Evolutionary conservation across 106 monocot species (phyloP).

Genomic region (Phalaenopsis aphrodite): DNA sequence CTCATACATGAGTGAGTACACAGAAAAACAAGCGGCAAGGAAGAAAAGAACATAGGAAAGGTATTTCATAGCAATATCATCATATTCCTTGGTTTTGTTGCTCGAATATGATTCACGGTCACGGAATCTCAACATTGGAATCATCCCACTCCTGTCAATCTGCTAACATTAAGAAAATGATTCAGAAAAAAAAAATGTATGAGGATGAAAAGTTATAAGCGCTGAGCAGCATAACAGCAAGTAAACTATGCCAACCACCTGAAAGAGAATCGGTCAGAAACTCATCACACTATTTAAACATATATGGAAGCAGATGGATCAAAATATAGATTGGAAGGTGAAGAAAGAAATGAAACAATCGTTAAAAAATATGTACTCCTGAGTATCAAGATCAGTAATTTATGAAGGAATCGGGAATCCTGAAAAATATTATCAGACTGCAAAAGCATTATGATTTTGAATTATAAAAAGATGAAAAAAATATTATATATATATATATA

Average conservation of each 20-base stretch:
- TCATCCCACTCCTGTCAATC: slow-evolving; percentile 87
- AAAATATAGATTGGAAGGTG: neutral
- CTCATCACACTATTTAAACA: too few species aligned
- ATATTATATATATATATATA: too few species aligned
- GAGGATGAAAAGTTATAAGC: too few species aligned
- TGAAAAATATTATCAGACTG: neutral
- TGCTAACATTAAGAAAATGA: slow-evolving; percentile 10
- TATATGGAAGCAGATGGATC: neutral
- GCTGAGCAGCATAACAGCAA: too few species aligned
- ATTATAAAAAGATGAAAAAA: too few species aligned
- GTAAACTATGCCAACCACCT: too few species aligned
- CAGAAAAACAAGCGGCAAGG: slow-evolving; percentile 63
- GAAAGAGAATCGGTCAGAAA: too few species aligned
- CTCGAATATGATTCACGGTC: slow-evolving; percentile 83
- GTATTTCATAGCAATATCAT: slow-evolving; percentile 97
- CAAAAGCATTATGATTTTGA: neutral
- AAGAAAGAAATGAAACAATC: neutral
- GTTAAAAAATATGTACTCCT: neutral
- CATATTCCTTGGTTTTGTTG: slow-evolving; percentile 97
- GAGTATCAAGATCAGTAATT: neutral
- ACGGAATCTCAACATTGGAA: slow-evolving; percentile 76
- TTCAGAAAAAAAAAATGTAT: neutral
- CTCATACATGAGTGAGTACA: slow-evolving; percentile 89
- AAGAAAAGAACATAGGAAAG: slow-evolving; percentile 84
- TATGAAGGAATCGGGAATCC: neutral